Conservation (phyloP, 2,329 filamentous ascomycete genomes). For the Trematosphaeria pertusa region DNA sequence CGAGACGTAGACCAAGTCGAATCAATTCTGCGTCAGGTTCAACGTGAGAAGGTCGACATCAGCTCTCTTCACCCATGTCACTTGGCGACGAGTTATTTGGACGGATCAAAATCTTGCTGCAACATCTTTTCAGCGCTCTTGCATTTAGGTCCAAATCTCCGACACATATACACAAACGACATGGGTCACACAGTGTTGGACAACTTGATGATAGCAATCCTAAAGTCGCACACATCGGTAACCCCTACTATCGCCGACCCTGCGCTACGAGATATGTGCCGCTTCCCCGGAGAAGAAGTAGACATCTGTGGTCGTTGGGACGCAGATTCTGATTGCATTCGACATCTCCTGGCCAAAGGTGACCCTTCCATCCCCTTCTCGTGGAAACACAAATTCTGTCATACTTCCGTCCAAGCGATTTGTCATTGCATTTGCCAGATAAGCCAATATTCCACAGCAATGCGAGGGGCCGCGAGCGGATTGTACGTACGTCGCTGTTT, state of each 20-base stretch:
- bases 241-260: constrained; percentile 35
- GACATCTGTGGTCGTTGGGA: constrained; percentile 55
- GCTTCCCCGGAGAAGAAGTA: constrained; percentile 50
- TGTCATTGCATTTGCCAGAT: constrained; percentile 45
- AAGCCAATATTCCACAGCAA: background rate
- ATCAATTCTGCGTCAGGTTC: background rate
- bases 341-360: constrained; percentile 37
- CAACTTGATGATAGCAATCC: constrained; percentile 46
- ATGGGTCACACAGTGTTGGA: constrained; percentile 51
- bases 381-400: constrained; percentile 57
- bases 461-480: constrained; percentile 29
- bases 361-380: constrained; percentile 33
- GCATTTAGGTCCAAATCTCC: background rate
- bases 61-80: constrained; percentile 42
- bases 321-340: constrained; percentile 47
- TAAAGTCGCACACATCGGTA: constrained; percentile 46
- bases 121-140: constrained; percentile 14
- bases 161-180: constrained; percentile 27
- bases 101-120: constrained; percentile 47
- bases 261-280: constrained; percentile 23
- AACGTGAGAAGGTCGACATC: background rate
- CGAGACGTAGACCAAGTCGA: constrained; percentile 17
- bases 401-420: constrained; percentile 51
- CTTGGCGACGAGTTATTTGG: constrained; percentile 47
- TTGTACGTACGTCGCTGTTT: constrained; percentile 33